phyloP scores from a whole-genome alignment of 225 moss, liverwort and hornwort species.

The Neckera pumila region DNA sequence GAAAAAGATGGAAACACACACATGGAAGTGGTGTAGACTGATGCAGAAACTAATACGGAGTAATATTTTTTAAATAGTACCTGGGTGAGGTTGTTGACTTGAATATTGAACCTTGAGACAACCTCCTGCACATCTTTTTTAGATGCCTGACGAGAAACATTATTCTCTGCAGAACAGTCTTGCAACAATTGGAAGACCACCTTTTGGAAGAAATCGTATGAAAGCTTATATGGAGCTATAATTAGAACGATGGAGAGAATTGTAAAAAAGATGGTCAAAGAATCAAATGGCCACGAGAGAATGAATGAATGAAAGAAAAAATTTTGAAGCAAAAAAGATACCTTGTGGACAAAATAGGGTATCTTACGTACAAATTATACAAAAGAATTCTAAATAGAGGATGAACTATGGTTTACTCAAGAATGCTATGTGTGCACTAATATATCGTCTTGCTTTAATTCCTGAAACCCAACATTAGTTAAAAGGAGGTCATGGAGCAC shows the following conservation, averaged over 20 bases:
- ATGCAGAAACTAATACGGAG: background rate
- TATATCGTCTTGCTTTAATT: background rate
- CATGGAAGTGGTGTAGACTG: no score
- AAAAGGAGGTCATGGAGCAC: background rate
- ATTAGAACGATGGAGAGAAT: background rate
- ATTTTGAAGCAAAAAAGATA: background rate
- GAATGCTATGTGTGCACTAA: background rate
- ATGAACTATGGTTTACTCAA: background rate
- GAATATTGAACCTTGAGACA: conserved; percentile 57
- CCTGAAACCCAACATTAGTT: background rate
- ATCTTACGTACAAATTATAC: no score
- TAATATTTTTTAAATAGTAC: background rate
- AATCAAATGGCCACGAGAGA: background rate
- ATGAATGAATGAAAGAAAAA: background rate
- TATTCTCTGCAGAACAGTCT: background rate
- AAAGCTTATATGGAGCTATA: background rate
- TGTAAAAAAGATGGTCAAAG: background rate
- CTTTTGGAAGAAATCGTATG: background rate
- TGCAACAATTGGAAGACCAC: background rate
- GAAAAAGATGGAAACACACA: accelerated
- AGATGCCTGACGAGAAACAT: background rate
- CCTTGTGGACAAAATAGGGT: background rate
- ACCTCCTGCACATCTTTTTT: conserved; percentile 51
- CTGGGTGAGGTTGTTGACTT: conserved; percentile 66
- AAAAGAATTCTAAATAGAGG: background rate